A percentile compares a stretch with the other conserved stretches of the same genome.
Conservation (phyloP, 257 asterid species). For the Petrea volubilis region DNA sequence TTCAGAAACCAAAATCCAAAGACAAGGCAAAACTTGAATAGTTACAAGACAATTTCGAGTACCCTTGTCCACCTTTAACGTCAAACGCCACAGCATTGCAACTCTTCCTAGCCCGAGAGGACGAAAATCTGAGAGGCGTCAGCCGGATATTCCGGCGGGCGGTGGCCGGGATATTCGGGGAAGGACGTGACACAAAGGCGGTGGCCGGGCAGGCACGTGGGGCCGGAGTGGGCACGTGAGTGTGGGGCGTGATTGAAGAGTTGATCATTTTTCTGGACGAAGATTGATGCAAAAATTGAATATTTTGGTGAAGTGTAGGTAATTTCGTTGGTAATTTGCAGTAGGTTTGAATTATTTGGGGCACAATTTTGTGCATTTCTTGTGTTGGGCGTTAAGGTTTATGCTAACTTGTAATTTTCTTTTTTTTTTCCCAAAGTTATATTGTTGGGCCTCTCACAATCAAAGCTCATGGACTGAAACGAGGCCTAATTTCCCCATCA, state of each 20-base stretch:
- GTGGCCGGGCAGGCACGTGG: constrained; percentile 35
- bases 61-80: constrained; percentile 70
- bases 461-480: no score
- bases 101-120: constrained; percentile 29
- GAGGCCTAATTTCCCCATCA: no score
- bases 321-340: not conserved
- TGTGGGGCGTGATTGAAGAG: constrained; percentile 21
- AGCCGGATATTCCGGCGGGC: constrained; percentile 29
- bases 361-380: not conserved
- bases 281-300: not conserved
- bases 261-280: constrained; percentile 30
- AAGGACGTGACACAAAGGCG: constrained; percentile 16
- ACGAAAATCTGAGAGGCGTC: constrained; percentile 17
- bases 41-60: not conserved
- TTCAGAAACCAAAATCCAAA: constrained; percentile 4
- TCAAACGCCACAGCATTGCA: constrained; percentile 44
- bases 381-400: not conserved
- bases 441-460: no score
- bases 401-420: constrained; percentile 1
- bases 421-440: no score
- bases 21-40: not conserved
- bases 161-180: constrained; percentile 32
- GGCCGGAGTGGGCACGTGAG: constrained; percentile 19
- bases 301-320: no score
- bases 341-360: not conserved